Conservation (phyloP, 352 stramenopile genomes). For the Pythium chondricola region DNA sequence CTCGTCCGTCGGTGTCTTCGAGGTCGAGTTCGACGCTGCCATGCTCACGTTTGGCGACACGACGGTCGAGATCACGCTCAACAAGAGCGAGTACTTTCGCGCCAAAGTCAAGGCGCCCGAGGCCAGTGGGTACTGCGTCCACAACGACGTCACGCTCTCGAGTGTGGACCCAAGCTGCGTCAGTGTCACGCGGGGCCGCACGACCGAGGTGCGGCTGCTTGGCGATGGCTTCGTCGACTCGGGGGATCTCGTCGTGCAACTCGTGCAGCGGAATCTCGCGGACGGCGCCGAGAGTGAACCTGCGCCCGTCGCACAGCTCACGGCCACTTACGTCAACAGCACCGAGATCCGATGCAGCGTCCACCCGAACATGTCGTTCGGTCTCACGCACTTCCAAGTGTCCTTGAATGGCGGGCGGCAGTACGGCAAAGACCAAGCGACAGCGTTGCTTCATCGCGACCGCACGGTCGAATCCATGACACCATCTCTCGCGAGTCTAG, state of each 20-base stretch:
- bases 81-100: constrained; percentile 40
- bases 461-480: constrained; percentile 27
- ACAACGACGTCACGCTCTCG: constrained; percentile 36
- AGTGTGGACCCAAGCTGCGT: constrained; percentile 50
- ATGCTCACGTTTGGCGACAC: constrained; percentile 47
- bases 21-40: constrained; percentile 52
- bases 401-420: constrained; percentile 64
- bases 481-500: constrained; percentile 34
- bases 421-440: constrained; percentile 32
- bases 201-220: constrained; percentile 44
- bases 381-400: constrained; percentile 41
- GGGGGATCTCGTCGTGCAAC: constrained; percentile 46
- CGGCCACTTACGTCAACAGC: constrained; percentile 36
- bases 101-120: constrained; percentile 32
- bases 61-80: constrained; percentile 50
- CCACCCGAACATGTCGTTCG: constrained; percentile 61
- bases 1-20: constrained; percentile 43
- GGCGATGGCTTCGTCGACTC: constrained; percentile 60
- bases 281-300: background rate
- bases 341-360: constrained; percentile 55
- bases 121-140: constrained; percentile 39
- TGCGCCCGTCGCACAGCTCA: constrained; percentile 31
- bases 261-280: constrained; percentile 36
- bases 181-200: constrained; percentile 46
- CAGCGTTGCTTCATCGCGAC: constrained; percentile 45